Percentiles rank a stretch among this genome's conserved stretches.
Conservation (phyloP, 2,329 filamentous ascomycete genomes). For the Aurifilum marmelostoma region DNA sequence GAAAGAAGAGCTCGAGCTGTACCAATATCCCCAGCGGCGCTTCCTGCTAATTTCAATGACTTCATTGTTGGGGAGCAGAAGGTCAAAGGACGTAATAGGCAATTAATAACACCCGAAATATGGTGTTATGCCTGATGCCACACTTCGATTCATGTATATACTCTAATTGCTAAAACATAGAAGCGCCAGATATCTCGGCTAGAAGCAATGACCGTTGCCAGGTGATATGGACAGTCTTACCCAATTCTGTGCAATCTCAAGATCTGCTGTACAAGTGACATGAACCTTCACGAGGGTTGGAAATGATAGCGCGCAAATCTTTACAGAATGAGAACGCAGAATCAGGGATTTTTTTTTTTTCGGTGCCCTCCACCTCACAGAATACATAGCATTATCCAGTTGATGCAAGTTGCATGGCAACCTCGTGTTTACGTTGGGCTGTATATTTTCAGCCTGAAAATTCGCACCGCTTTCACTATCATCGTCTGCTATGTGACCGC, state of each 20-base stretch:
- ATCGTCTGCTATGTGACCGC: too few relatives aligned
- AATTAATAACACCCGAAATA: neutral
- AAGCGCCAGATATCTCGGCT: neutral
- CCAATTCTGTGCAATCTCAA: neutral
- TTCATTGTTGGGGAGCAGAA: neutral
- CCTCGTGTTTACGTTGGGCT: too few relatives aligned
- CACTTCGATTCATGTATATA: conserved; percentile 1
- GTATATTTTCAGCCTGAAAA: too few relatives aligned
- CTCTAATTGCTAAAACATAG: neutral
- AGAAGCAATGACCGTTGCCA: neutral
- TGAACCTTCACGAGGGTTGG: too few relatives aligned
- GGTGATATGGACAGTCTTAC: neutral
- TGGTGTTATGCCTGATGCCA: neutral
- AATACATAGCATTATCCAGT: too few relatives aligned
- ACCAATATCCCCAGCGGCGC: conserved; percentile 16
- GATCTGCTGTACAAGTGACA: neutral
- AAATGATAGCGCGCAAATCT: too few relatives aligned
- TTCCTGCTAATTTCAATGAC: conserved; percentile 7
- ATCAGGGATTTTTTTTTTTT: too few relatives aligned
- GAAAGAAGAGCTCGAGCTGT: conserved; percentile 37
- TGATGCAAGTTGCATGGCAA: too few relatives aligned
- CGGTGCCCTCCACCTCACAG: too few relatives aligned
- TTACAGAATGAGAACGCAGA: too few relatives aligned
- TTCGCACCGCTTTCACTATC: too few relatives aligned
- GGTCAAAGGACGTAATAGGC: neutral